phyloP scores from a whole-genome alignment of 2,329 filamentous ascomycete species.

The Cryphonectria parasitica region DNA sequence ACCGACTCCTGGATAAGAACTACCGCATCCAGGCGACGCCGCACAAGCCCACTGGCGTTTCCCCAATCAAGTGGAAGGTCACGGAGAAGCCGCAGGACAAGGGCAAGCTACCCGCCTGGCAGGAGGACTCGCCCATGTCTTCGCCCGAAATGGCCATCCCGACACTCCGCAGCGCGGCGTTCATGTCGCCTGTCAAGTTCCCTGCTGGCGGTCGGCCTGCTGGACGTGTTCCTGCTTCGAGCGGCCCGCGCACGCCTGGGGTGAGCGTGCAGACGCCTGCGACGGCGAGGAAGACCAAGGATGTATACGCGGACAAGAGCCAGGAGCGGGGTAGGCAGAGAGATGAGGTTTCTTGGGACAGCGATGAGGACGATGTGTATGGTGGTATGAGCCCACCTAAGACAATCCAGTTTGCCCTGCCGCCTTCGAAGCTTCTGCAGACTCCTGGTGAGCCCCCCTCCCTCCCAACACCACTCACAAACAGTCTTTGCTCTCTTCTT shows the following conservation, averaged over 20 bases:
- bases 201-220: constrained; percentile 34
- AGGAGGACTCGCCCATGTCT: constrained; percentile 64
- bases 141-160: constrained; percentile 81
- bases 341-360: constrained; percentile 70
- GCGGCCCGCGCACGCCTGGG: constrained; percentile 72
- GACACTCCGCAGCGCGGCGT: constrained; percentile 82
- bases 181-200: constrained; percentile 70
- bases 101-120: constrained; percentile 48
- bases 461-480: too few species aligned
- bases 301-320: constrained; percentile 47
- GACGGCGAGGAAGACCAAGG: constrained; percentile 52
- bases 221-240: constrained; percentile 41
- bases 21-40: constrained; percentile 94
- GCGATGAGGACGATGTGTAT: constrained; percentile 70
- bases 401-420: constrained; percentile 84
- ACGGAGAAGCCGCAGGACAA: constrained; percentile 38
- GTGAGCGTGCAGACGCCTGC: constrained; percentile 83
- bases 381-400: constrained; percentile 88
- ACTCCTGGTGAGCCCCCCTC: constrained; percentile 66
- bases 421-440: constrained; percentile 75
- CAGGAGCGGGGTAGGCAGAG: constrained; percentile 38
- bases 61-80: constrained; percentile 49
- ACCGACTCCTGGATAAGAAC: constrained; percentile 92
- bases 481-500: not conserved
- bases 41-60: constrained; percentile 59